A percentile compares a stretch with the other conserved stretches of the same genome.
phyloP scores from a whole-genome alignment of 75 land plant genomes.

The Pinus albicaulis region DNA sequence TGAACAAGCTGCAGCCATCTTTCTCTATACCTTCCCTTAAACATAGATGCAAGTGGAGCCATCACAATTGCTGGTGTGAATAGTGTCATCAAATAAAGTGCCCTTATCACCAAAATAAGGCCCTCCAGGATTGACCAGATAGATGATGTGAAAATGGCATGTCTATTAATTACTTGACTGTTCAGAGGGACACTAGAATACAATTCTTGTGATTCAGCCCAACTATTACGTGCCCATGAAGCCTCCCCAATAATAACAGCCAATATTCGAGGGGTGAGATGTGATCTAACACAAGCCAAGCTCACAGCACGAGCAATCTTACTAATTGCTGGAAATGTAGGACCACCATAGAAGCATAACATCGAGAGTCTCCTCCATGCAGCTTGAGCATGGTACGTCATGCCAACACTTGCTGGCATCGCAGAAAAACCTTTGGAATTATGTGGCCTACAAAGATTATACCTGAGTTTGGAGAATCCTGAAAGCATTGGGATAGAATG shows the following conservation, averaged over 20 bases:
- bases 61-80: constrained; percentile 63
- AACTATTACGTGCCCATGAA: constrained; percentile 27
- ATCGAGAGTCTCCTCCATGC: constrained; percentile 23
- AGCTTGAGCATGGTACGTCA: constrained; percentile 18
- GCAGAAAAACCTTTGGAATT: constrained; percentile 2
- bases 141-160: constrained; percentile 29
- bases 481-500: neutral
- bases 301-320: constrained; percentile 58
- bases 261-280: constrained; percentile 55
- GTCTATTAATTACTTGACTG: constrained; percentile 48
- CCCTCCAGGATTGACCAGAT: constrained; percentile 42
- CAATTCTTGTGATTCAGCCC: constrained; percentile 32
- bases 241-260: constrained; percentile 54
- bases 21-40: constrained; percentile 40
- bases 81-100: constrained; percentile 43
- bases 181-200: constrained; percentile 26
- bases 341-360: constrained; percentile 10
- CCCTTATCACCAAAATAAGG: constrained; percentile 40
- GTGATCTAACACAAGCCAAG: constrained; percentile 52
- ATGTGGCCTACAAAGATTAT: neutral
- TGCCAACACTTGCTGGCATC: neutral
- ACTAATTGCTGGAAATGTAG: constrained; percentile 18
- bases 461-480: neutral
- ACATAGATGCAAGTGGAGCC: constrained; percentile 68
- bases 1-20: constrained; percentile 64